Base-by-base conservation (phyloP, 257 asterid genomes). In the Nemophila menziesii region DNA sequence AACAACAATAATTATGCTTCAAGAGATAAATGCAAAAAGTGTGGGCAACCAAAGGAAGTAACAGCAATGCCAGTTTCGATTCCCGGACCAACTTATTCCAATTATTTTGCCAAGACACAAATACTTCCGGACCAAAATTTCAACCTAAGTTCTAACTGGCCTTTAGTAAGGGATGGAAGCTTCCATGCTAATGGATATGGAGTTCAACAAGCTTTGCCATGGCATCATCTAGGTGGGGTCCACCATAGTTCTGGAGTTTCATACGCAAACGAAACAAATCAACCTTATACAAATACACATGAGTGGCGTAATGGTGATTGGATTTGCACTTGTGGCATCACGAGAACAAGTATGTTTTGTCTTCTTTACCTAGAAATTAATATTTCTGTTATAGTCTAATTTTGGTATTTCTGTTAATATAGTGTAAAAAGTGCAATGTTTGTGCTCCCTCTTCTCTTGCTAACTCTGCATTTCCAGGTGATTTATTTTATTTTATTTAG, bases 1-100 rank as follows among this genome's bases (percentile, higher is more conserved):
- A 86, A 82, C 94, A 82, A 86, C 96, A 86, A n/a, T n/a, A n/a
- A 82, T 77, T 82, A 86, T 82, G 93, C 96, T 37, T 86, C 94
- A 59, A 68, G 93, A 78, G 94, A 82, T 54, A 82, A 66, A 73
- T 86, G 96, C 96, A 86, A 86, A 74, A 86, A 86, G 75, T 86
- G 94, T 70, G 94, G 92, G 53, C 93, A 79, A 75, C 92, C 82
- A 51, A 82, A 82, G 92, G 92, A 74, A 81, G 63, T 82, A 68
- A 82, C 94, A 63, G 83, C 94, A 70, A 86, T 86, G 92, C 93
- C 96, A 60, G 93, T n/a, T n/a, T n/a, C n/a, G n/a, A n/a, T n/a
- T n/a, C n/a, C n/a, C n/a, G n/a, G n/a, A 49, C 75, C 79, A 67
- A 73, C 86, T 75, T 80, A 78, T 73, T 71, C 92, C 45, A 77